A percentile compares a stretch with the other conserved stretches of the same genome.
Conservation (phyloP, 768 basidiomycete genomes). For the Tulasnella sp. region DNA sequence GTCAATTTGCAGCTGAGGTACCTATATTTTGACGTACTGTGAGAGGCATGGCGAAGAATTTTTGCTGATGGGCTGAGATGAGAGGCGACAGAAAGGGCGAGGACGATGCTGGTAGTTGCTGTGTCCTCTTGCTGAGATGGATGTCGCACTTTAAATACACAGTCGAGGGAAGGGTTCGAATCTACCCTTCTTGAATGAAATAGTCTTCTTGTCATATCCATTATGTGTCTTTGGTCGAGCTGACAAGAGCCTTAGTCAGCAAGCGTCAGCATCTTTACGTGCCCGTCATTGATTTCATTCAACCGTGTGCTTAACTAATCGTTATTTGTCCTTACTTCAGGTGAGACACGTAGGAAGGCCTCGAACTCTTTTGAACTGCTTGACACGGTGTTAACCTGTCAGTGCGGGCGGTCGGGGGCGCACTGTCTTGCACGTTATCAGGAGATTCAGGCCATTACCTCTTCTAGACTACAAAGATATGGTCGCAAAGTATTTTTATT, state of each 20-base stretch:
- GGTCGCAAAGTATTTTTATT: too few species aligned
- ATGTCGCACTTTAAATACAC: background rate
- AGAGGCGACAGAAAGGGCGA: too few species aligned
- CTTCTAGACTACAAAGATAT: too few species aligned
- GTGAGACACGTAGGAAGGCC: too few species aligned
- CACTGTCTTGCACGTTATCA: too few species aligned
- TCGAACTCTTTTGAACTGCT: background rate
- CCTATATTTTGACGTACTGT: background rate
- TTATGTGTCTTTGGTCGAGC: background rate
- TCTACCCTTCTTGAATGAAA: background rate
- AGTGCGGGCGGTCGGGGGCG: too few species aligned
- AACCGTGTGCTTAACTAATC: background rate
- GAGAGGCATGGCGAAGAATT: background rate
- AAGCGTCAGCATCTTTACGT: conserved; percentile 1
- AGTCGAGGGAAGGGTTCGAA: background rate
- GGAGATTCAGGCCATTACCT: too few species aligned
- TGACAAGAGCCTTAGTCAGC: conserved; percentile 8
- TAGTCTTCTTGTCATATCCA: background rate
- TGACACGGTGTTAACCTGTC: too few species aligned
- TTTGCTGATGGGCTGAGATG: background rate
- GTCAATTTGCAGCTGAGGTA: too few species aligned
- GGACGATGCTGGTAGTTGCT: background rate
- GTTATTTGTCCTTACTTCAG: background rate
- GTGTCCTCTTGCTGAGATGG: background rate
- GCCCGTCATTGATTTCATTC: background rate